A percentile compares a stretch with the other conserved stretches of the same genome.
phyloP scores from a whole-genome alignment of 306 rosid genomes.

The Malus asiatica region DNA sequence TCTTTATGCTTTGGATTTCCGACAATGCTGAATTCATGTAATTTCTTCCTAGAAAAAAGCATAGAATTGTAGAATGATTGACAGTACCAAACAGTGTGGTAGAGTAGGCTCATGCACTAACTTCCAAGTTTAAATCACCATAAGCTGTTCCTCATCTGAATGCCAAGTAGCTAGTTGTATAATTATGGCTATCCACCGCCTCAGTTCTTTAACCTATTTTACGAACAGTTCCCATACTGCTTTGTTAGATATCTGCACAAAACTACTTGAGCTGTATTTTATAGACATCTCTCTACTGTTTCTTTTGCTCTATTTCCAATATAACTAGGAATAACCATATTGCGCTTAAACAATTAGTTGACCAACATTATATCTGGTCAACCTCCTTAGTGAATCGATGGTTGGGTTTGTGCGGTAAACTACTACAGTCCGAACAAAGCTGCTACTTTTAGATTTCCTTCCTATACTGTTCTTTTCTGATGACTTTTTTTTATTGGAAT shows the following conservation, averaged over 20 bases:
- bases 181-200: not conserved
- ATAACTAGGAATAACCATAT: not conserved
- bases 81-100: not conserved
- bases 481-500: constrained; percentile 14
- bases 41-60: not conserved
- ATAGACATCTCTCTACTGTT: not conserved
- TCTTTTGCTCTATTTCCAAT: not conserved
- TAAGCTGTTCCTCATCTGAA: not conserved
- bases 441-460: not conserved
- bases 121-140: not conserved
- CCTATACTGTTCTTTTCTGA: constrained; percentile 6
- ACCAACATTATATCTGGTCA: not conserved
- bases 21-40: not conserved
- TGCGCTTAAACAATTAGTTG: not conserved
- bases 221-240: not conserved
- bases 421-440: not conserved
- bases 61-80: not conserved
- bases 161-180: not conserved
- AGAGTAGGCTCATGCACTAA: not conserved
- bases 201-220: not conserved
- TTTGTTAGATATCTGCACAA: not conserved
- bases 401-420: not conserved
- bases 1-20: not conserved
- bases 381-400: not conserved
- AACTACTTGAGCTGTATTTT: not conserved